Base-by-base conservation (phyloP, 305 asterid species). In the Solanum hybrid region DNA sequence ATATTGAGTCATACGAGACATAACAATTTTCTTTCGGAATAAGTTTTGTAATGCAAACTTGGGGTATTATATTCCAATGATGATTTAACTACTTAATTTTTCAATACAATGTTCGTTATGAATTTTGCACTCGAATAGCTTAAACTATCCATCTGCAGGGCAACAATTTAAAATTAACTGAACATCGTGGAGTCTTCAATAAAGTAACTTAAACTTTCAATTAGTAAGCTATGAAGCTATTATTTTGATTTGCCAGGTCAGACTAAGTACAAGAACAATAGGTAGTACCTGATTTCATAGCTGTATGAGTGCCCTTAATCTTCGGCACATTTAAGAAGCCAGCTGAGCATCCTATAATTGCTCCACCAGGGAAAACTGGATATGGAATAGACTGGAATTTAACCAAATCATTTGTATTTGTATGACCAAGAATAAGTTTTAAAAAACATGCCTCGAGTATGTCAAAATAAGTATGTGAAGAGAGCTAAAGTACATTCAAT, bases 341-440 rank as follows among this genome's bases (percentile, higher is more conserved):
- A 86, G 99, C 99, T 89, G 99, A 97, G 94, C 99, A 97, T 88
- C 99, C 99, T 64, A 97, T 94, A 93, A 97, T 94, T 91, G 99
- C 99, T 87, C 99, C 99, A 91, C 99, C 99, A 29, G 99, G 99
- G 90, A 97, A 97, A 92, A 97, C 96, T 92, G 99, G 99, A 95
- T 97, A 97, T 86, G 99, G 99, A 92, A 97, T 94, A 91, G 99
- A 97, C 99, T 97, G 99, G 94, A 97, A 95, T 94, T 94, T 92
- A 94, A 94, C 94, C 91, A 90, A 93, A 94, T 94, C 91, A 95
- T 88, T 93, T 92, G 90, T 86, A 91, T 91, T 92, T 61, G 82
- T 39, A 89, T 87, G 87, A 92, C 92, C 61, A 90, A 80, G 64
- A 80, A 85, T n/a, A 64, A 71, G 67, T 51, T 71, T 20, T 10